phyloP scores from a whole-genome alignment of 73 alveolate genomes.

The Urostyla sp. region DNA sequence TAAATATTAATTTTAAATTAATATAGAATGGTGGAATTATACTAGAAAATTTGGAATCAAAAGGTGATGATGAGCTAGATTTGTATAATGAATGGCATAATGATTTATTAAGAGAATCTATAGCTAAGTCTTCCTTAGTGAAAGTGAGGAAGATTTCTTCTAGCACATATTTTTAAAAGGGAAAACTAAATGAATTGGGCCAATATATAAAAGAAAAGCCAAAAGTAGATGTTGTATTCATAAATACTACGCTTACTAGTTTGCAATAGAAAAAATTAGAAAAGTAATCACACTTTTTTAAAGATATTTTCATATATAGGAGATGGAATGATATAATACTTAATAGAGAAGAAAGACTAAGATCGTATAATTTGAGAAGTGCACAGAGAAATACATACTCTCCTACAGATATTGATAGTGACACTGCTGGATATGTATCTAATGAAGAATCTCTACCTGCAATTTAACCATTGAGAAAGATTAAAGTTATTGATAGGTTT shows the following conservation, averaged over 20 bases:
- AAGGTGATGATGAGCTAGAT: constrained; percentile 62
- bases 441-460: constrained; percentile 43
- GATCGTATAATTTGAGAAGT: constrained; percentile 47
- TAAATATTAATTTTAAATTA: not conserved
- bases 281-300: constrained; percentile 54
- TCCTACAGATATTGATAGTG: constrained; percentile 67
- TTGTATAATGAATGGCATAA: constrained; percentile 85
- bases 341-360: constrained; percentile 58
- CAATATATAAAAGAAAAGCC: constrained; percentile 65
- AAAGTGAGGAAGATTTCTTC: constrained; percentile 73
- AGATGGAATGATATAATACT: constrained; percentile 63
- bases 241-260: constrained; percentile 79
- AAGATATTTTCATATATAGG: not conserved
- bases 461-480: constrained; percentile 49
- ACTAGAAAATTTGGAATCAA: constrained; percentile 36
- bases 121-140: constrained; percentile 81
- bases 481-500: constrained; percentile 85
- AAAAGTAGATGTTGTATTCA: constrained; percentile 74
- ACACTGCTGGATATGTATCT: constrained; percentile 44
- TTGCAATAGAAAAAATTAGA: constrained; percentile 84
- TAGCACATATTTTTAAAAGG: constrained; percentile 78
- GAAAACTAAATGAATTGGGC: constrained; percentile 82
- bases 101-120: constrained; percentile 62
- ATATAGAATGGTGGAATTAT: constrained; percentile 65
- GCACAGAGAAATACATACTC: constrained; percentile 55